Evolutionary conservation across 202 grass and related monocot species (phyloP).

Genomic region (Thinopyrum obtusiflorum): DNA sequence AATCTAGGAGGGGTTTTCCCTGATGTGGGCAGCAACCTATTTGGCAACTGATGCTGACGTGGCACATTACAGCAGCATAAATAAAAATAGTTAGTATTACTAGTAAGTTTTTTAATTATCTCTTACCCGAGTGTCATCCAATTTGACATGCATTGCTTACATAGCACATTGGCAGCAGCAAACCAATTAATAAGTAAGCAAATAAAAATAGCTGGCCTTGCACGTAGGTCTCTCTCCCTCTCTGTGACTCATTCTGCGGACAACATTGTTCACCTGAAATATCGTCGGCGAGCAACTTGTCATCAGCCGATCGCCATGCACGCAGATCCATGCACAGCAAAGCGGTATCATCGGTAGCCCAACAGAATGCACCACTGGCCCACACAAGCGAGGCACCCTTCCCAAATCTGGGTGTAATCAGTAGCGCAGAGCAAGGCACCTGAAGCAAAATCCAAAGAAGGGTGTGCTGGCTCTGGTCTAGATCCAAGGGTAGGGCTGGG

Average conservation of each 20-base stretch:
- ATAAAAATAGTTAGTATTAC: background rate
- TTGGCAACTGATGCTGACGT: background rate
- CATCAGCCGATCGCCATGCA: background rate
- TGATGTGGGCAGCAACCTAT: slow-evolving; percentile 5
- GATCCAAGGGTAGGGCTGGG: background rate
- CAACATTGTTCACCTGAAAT: background rate
- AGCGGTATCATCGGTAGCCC: background rate
- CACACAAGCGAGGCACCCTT: background rate
- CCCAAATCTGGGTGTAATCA: background rate
- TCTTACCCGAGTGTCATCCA: background rate
- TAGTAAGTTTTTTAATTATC: background rate
- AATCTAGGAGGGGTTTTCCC: background rate
- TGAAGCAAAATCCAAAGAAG: background rate
- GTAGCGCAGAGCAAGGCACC: background rate
- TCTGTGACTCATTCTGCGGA: background rate
- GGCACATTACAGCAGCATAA: background rate
- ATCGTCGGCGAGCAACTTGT: background rate
- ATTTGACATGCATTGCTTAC: background rate
- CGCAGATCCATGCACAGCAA: background rate
- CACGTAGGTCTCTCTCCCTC: background rate
- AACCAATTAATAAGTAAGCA: background rate
- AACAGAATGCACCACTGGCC: background rate
- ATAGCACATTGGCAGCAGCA: background rate
- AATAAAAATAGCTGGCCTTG: background rate
- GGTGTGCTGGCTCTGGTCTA: background rate